phyloP scores from a whole-genome alignment of 345 rosid species.

The Carallia pectinifolia region DNA sequence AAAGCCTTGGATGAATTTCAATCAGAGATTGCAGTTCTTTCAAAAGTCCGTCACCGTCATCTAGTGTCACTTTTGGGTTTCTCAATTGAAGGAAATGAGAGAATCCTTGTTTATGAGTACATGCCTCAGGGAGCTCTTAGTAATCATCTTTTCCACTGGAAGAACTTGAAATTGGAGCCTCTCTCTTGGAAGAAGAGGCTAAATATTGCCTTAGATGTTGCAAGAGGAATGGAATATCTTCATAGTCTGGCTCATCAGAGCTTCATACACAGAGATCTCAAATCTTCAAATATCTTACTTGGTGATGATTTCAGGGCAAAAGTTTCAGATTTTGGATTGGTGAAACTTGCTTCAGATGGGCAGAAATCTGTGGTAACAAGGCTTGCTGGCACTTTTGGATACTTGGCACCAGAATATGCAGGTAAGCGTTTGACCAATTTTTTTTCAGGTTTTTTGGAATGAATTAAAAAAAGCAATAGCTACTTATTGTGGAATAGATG shows the following conservation, averaged over 20 bases:
- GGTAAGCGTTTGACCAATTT: constrained; percentile 37
- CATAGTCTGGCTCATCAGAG: constrained; percentile 67
- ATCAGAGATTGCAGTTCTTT: constrained; percentile 73
- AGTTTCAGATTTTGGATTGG: constrained; percentile 75
- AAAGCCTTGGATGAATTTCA: constrained; percentile 68
- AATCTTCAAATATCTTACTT: constrained; percentile 70
- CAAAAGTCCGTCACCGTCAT: constrained; percentile 71
- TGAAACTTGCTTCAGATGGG: constrained; percentile 73
- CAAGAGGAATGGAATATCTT: constrained; percentile 78
- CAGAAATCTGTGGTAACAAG: constrained; percentile 61
- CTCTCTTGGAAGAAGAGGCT: constrained; percentile 68
- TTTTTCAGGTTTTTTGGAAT: neutral
- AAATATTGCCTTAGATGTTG: constrained; percentile 69
- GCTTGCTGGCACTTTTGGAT: constrained; percentile 82
- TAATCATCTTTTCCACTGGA: constrained; percentile 74
- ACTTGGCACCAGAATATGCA: constrained; percentile 83
- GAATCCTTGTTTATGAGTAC: constrained; percentile 73
- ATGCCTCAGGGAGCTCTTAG: constrained; percentile 81
- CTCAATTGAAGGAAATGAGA: constrained; percentile 58
- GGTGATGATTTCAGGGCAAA: constrained; percentile 71
- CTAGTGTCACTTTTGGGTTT: constrained; percentile 70
- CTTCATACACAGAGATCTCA: constrained; percentile 79
- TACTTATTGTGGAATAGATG: neutral
- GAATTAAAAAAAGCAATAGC: neutral
- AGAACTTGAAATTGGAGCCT: constrained; percentile 59